phyloP scores from a whole-genome alignment of 768 basidiomycete genomes.

The Royoungia palumana region DNA sequence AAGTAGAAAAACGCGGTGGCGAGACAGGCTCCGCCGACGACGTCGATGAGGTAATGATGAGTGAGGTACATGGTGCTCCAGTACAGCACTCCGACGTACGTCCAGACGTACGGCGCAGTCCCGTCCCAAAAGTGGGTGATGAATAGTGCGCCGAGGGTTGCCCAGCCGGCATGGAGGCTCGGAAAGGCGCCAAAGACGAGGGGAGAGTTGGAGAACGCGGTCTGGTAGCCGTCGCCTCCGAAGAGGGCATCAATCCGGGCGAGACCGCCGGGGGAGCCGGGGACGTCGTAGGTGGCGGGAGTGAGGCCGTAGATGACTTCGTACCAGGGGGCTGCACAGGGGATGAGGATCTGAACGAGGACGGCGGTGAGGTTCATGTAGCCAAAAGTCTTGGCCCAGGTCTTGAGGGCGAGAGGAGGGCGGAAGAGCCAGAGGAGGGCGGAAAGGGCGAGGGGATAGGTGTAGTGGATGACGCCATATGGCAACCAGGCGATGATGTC shows the following conservation, averaged over 20 bases:
- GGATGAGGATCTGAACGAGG: conserved; percentile 81
- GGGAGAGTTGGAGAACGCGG: conserved; percentile 80
- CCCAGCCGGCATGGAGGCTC: conserved; percentile 84
- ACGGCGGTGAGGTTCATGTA: conserved; percentile 92
- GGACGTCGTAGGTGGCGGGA: conserved; percentile 89
- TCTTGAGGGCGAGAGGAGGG: conserved; percentile 70
- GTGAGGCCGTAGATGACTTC: conserved; percentile 95
- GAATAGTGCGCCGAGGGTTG: conserved; percentile 91
- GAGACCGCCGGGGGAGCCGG: conserved; percentile 90
- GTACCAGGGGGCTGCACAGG: conserved; percentile 97
- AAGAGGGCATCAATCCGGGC: conserved; percentile 90
- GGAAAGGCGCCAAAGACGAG: conserved; percentile 98
- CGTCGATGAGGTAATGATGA: conserved; percentile 98
- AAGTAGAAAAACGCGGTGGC: conserved; percentile 85
- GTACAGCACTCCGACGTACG: conserved; percentile 81
- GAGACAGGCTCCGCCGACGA: conserved; percentile 90
- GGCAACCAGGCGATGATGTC: conserved; percentile 96
- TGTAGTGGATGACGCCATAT: conserved; percentile 93
- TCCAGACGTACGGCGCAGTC: conserved; percentile 66
- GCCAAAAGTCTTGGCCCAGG: conserved; percentile 86
- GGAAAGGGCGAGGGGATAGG: conserved; percentile 81
- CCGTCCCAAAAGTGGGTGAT: conserved; percentile 92
- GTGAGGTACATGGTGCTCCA: conserved; percentile 99
- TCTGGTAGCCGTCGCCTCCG: conserved; percentile 69
- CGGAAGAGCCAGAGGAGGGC: conserved; percentile 88